Evolutionary conservation across 2,329 filamentous ascomycete species (phyloP), one percentile per base, ranked within the genome.

Genomic region (Byssochlamys sp.): DNA sequence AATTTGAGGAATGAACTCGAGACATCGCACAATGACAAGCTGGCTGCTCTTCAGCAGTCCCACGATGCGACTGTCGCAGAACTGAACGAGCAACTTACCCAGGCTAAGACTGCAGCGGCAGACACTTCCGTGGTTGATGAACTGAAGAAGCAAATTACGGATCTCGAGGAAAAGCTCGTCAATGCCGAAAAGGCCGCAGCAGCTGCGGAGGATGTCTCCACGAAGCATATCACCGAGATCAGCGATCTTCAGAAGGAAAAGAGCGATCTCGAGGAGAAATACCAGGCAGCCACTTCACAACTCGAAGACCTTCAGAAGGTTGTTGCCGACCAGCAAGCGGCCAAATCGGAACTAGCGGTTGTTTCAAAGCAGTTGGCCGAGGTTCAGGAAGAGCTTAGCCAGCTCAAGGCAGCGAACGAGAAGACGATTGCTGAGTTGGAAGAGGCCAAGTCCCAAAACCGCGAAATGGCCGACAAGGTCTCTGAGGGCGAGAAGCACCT

Each of bases 261-360:
- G 52, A 71, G 71, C 54, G 71, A 78, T 48, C 75, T 81, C 56
- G 78, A 80, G 52, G 56, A 68, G 60, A 69, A 71, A 33, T 66
- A 67, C 57, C 61, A 70, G 56, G 63, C 65, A n/a, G 55, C 73
- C 60, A 57, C 65, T 67, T 59, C 72, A 65, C 84, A 86, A 58
- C 78, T 95, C 53, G 89, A 95, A 57, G 88, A 91, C 29, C 94
- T 96, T 70, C 90, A 91, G 58, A 81, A 88, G 65, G 89, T 90
- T 33, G 78, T 95, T 60, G 87, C 87, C 28, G 86, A 91, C 62
- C 89, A 90, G 61, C 94, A 95, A 81, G 81, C 77, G 59, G 76
- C 81, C 59, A 84, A 85, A 75, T 84, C 84, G 69, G 81, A 89
- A 53, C 75, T 87, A 55, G 87, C 86, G 75, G 78, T 78, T 12